phyloP scores from a whole-genome alignment of 2,329 filamentous ascomycete genomes.

The Periconia sp. region DNA sequence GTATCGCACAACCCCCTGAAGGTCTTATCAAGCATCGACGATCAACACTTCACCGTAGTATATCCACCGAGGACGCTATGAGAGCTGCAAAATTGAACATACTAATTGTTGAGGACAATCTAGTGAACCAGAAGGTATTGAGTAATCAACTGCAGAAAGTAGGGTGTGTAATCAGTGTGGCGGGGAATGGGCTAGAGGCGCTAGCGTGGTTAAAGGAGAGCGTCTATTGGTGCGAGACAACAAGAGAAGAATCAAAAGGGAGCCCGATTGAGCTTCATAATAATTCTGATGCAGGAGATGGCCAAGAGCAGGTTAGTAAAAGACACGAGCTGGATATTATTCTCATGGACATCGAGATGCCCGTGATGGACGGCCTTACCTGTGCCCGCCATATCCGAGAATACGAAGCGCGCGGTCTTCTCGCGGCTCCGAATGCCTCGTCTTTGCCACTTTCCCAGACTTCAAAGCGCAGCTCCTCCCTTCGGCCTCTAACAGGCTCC shows the following conservation, averaged over 20 bases:
- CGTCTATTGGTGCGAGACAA: constrained; percentile 24
- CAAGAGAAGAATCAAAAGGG: not conserved
- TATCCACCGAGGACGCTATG: constrained; percentile 29
- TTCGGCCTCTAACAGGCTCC: too few relatives aligned
- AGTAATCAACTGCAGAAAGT: constrained; percentile 45
- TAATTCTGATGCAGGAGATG: too few relatives aligned
- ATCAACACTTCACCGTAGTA: constrained; percentile 11
- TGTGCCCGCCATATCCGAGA: constrained; percentile 35
- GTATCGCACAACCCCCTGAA: constrained; percentile 20
- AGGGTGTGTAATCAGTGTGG: constrained; percentile 45
- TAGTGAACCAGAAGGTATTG: constrained; percentile 51
- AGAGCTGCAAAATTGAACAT: constrained; percentile 26
- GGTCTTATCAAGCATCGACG: too few relatives aligned
- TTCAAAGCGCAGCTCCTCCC: too few relatives aligned
- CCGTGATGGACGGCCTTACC: constrained; percentile 41
- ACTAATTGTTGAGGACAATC: constrained; percentile 47
- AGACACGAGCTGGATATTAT: constrained; percentile 28
- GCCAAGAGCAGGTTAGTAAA: not conserved
- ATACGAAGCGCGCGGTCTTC: constrained; percentile 29
- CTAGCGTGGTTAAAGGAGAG: constrained; percentile 42
- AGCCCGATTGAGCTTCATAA: not conserved
- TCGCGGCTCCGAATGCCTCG: constrained; percentile 10
- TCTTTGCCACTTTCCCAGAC: constrained; percentile 1
- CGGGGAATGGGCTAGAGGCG: constrained; percentile 47
- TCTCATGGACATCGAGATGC: constrained; percentile 44